phyloP scores from a whole-genome alignment of 2,329 filamentous ascomycete species.

The Exophiala phaeomuriformis region DNA sequence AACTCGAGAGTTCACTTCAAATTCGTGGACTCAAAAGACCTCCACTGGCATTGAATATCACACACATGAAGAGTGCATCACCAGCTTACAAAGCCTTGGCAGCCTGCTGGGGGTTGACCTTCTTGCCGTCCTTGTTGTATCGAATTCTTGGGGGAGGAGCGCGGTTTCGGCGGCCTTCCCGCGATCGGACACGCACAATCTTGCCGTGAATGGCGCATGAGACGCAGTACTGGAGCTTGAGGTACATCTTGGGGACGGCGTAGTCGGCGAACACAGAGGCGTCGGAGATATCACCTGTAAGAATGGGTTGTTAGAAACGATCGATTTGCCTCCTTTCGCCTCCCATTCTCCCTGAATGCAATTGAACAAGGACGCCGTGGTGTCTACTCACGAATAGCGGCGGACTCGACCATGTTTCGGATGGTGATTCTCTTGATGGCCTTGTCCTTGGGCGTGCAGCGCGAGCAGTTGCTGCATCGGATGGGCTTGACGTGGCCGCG shows the following conservation, averaged over 20 bases:
- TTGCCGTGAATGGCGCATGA: constrained; percentile 99
- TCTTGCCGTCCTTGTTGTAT: constrained; percentile 99
- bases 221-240: constrained; percentile 99
- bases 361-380: constrained; percentile 39
- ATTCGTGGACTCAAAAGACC: no score
- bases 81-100: constrained; percentile 51
- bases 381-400: constrained; percentile 75
- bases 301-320: neutral
- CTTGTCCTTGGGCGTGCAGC: constrained; percentile 98
- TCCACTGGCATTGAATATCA: no score
- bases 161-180: constrained; percentile 96
- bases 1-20: no score
- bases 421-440: constrained; percentile 99
- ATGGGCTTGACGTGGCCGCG: constrained; percentile 99
- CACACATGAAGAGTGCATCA: no score
- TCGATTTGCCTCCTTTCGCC: neutral
- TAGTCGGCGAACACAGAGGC: constrained; percentile 99
- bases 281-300: constrained; percentile 96
- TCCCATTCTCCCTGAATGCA: neutral
- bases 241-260: constrained; percentile 99
- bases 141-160: constrained; percentile 93
- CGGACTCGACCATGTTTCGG: constrained; percentile 99
- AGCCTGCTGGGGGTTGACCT: constrained; percentile 76
- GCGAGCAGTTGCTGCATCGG: constrained; percentile 80
- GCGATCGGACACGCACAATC: constrained; percentile 99